Base-by-base conservation (phyloP, 2,329 filamentous ascomycete genomes). In the Fusarium nelsonii region DNA sequence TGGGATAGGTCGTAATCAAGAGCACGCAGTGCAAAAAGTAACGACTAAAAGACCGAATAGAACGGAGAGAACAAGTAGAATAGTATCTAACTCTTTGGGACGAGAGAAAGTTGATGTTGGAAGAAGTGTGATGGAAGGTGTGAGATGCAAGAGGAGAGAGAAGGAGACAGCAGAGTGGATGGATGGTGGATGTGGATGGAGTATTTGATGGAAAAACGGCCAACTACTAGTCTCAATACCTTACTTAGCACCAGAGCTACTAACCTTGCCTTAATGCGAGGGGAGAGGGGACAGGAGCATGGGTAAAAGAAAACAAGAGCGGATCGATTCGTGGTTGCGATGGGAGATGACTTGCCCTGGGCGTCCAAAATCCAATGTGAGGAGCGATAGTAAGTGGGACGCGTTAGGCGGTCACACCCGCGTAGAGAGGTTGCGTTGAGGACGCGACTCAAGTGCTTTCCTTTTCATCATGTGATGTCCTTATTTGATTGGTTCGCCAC, bases 381-480 rank as follows among this genome's bases (percentile, higher is more conserved):
- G 60, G 59, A 65, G 44, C 43, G 64, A 53, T 26, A 41, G 64
- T 50, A 26, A 68, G 56, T 56, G 57, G 44, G 73, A 76, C 75
- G 75, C 75, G 75, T 73, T 74, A 67, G 28, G 50, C 33, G 63
- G 64, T 55, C 68, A 63, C 58, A 60, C 60, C 69, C 75, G 75
- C 75, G 75, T 77, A 76, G 73, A 77, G 75, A 73, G 75, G 70
- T 72, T 68, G 63, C 63, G 49, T 61, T 56, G 40, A 26, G 15
- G 34, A 71, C 68, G 68, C 68, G 68, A 58, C 8, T 43, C 33
- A n/a, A 63, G 20, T 32, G 33, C 30, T 36, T 54, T 49, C 52
- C 51, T 46, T 48, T 20, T 12, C 34, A 18, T 70, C 67, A 69
- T 40, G 62, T 64, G 67, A 66, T 40, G 10, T 20, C 20, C 11